Evolutionary conservation across 2,329 filamentous ascomycete species (phyloP), one percentile per base, ranked within the genome.

Genomic region (Coniochaeta sp.): DNA sequence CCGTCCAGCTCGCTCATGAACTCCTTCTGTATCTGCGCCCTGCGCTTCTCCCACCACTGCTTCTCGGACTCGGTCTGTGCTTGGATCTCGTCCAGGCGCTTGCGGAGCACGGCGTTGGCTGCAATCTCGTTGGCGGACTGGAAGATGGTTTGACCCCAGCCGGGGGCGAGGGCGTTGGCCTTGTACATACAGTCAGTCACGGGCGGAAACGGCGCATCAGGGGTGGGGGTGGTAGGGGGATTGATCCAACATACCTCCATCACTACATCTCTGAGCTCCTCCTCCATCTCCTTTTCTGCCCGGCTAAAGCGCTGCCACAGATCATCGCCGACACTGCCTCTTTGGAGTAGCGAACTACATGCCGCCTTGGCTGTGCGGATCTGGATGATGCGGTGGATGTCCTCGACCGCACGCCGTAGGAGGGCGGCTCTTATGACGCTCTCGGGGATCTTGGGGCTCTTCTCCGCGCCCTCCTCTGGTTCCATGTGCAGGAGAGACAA

Each of bases 211-310:
- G 5, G 12, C 14, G n/a, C n/a, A n/a, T n/a, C n/a, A n/a, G n/a
- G n/a, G n/a, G n/a, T n/a, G n/a, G n/a, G n/a, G n/a, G 34, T 12
- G 34, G 6, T 3, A 36, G 12, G 34, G 17, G 24, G 62, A 1
- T 34, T 1, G 43, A 26, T 38, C 34, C 16, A 38, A 67, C 81
- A 63, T 74, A 96, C 92, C 87, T 98, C 93, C 68, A 87, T 85
- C 36, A 98, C 92, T 26, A 98, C 93, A 75, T 99, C 95, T 68
- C 91, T 86, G 63, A 99, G 81, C 77, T 99, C 95, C 66, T 92
- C 91, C 77, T 99, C 93, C 81, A 98, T 96, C 77, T 99, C 95
- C 79, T 96, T 93, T 83, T 99, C 95, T 0, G 93, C 95, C 58
- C 91, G 84, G 75, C 88, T 77, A 74, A 98, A 96, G 43, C 93